Evolutionary conservation across 2,329 filamentous ascomycete genomes (phyloP), one percentile per base, ranked within the genome.

Genomic region (Botrytis tulipae): DNA sequence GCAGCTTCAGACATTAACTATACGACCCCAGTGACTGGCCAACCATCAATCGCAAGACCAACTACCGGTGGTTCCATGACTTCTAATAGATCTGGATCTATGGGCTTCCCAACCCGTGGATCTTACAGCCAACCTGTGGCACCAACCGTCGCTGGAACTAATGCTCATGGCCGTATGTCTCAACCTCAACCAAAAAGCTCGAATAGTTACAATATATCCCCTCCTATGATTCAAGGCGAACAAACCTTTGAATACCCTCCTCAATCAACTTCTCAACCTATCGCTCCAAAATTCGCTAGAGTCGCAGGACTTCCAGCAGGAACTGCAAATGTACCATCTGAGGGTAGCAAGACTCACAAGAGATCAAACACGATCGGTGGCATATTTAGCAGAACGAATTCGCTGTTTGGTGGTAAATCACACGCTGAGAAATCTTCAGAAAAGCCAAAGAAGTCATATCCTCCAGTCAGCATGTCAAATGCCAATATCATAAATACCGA

Each of bases 121-220:
- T 92, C 93, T 73, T 98, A 98, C 82, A 93, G 93, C 76, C 93
- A 97, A 82, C 96, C 95, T 67, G 91, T 91, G 63, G 93, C 94
- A 72, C 95, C 96, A 44, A 90, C 94, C 66, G 91, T 98, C 74
- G 94, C 94, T 67, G 91, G 92, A 78, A 96, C 94, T 70, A 97
- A 96, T 82, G 94, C 89, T 6, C 93, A 97, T 82, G 95, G 94
- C 76, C 92, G 92, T 76, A 94, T 98, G 79, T 93, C 96, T 77
- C 95, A 97, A 81, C 93, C 93, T 18, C 83, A 79, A 81, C 93
- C 93, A 12, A 83, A 79, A 71, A 84, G 77, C 70, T 84, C 87
- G 76, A 89, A 91, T 79, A 89, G 89, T 76, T 93, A 94, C 80
- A 88, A 89, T 68, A 94, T 95, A 46, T 92, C 92, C 32, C 86